phyloP scores from a whole-genome alignment of 2,329 filamentous ascomycete genomes.

The Calonectria montana region DNA sequence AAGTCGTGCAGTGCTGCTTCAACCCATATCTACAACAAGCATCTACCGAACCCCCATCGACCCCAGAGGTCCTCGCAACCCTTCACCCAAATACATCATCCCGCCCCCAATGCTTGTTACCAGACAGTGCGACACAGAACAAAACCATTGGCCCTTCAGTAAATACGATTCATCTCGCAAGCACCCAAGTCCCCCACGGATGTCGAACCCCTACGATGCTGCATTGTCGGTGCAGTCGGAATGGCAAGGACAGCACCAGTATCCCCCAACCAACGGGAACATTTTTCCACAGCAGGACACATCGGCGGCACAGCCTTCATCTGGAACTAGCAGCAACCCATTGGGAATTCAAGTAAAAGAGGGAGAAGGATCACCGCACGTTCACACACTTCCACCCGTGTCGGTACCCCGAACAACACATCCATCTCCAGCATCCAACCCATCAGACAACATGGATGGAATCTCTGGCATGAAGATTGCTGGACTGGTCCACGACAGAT shows the following conservation, averaged over 20 bases:
- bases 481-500: conserved; percentile 14
- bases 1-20: conserved; percentile 37
- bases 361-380: conserved; percentile 51
- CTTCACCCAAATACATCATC: conserved; percentile 47
- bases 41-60: conserved; percentile 22
- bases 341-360: conserved; percentile 77
- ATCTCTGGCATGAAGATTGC: conserved; percentile 6
- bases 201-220: conserved; percentile 67
- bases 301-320: conserved; percentile 43
- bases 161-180: conserved; percentile 63
- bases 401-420: conserved; percentile 55
- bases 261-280: conserved; percentile 58
- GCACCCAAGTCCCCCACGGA: conserved; percentile 59
- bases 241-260: conserved; percentile 68
- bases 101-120: conserved; percentile 61
- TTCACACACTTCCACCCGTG: conserved; percentile 52
- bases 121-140: conserved; percentile 64
- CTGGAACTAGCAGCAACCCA: conserved; percentile 52
- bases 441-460: conserved; percentile 5
- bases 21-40: conserved; percentile 25
- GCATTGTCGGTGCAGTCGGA: conserved; percentile 65
- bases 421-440: conserved; percentile 35
- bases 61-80: conserved; percentile 23
- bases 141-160: conserved; percentile 66
- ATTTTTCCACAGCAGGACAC: conserved; percentile 53